These are phyloP conservation scores for Backusella australiensis DNA, from an alignment of 192 early-diverging fungal genomes.

Conservation along the genomic window DNA sequence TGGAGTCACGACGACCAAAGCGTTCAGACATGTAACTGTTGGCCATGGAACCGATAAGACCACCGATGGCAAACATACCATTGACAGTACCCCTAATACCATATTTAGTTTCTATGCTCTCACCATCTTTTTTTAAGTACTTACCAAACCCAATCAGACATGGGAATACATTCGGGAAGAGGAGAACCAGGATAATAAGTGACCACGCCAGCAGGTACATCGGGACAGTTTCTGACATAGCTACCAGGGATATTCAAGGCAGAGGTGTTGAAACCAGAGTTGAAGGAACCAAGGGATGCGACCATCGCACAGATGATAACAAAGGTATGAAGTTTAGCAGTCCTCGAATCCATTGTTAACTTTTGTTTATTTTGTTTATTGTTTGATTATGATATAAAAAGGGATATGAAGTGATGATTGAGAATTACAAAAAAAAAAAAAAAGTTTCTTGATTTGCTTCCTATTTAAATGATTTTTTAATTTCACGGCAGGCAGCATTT, in stretches of 20 bases:
- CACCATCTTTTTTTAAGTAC: background rate
- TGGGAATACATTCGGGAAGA: conserved; percentile 32
- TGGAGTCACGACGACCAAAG: conserved; percentile 63
- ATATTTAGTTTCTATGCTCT: background rate
- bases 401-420: too few relatives aligned
- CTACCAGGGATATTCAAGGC: conserved; percentile 57
- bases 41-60: conserved; percentile 59
- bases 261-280: conserved; percentile 33
- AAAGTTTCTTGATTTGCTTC: too few relatives aligned
- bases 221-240: conserved; percentile 49
- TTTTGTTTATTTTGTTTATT: too few relatives aligned
- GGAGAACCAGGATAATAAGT: conserved; percentile 31
- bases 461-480: too few relatives aligned
- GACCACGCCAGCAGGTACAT: conserved; percentile 23
- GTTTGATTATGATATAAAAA: too few relatives aligned
- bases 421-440: too few relatives aligned
- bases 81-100: conserved; percentile 53
- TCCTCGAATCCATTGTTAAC: conserved; percentile 20
- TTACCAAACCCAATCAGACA: conserved; percentile 46
- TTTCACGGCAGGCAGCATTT: too few relatives aligned
- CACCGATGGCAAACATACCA: conserved; percentile 61
- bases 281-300: conserved; percentile 29
- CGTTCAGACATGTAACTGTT: conserved; percentile 55
- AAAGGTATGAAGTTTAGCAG: conserved; percentile 14
- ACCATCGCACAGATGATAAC: conserved; percentile 28